Conservation (phyloP, 2,329 filamentous ascomycete species). For the Onygenales sp. region DNA sequence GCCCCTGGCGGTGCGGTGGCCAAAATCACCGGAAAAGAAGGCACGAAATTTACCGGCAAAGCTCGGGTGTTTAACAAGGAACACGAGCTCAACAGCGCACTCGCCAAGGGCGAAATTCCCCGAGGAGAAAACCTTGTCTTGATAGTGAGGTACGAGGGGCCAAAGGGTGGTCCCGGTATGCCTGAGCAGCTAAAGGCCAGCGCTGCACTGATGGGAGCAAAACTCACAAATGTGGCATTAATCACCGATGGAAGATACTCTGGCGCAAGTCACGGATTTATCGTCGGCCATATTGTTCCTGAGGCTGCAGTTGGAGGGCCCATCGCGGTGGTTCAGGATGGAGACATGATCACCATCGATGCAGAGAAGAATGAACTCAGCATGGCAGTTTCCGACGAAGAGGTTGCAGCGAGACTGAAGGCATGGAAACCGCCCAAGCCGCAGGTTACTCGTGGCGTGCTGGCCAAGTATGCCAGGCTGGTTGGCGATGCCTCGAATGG, state of each 20-base stretch:
- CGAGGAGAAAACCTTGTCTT: constrained; percentile 76
- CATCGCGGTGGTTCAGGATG: constrained; percentile 72
- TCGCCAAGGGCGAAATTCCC: constrained; percentile 61
- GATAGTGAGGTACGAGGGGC: constrained; percentile 87
- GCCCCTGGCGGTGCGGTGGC: constrained; percentile 83
- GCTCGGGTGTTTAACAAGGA: constrained; percentile 85
- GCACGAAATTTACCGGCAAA: constrained; percentile 67
- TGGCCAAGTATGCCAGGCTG: constrained; percentile 82
- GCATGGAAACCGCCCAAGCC: constrained; percentile 63
- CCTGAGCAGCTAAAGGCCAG: constrained; percentile 81
- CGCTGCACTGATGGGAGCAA: constrained; percentile 87
- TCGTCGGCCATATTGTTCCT: constrained; percentile 85
- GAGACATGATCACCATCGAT: constrained; percentile 73
- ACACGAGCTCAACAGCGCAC: constrained; percentile 62
- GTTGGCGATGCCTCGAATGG: constrained; percentile 89
- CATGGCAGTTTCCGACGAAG: constrained; percentile 63
- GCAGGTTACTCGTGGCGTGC: constrained; percentile 66
- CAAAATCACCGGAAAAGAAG: constrained; percentile 96
- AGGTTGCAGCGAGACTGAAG: constrained; percentile 54
- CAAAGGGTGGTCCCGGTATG: constrained; percentile 91
- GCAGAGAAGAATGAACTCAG: constrained; percentile 64
- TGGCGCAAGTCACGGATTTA: constrained; percentile 81
- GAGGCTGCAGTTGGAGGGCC: constrained; percentile 80
- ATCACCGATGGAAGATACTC: constrained; percentile 68
- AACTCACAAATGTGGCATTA: constrained; percentile 75